Evolutionary conservation across 805 yeast genomes (phyloP), one percentile per base, ranked within the genome.

Genomic region (Candida insectalens): DNA sequence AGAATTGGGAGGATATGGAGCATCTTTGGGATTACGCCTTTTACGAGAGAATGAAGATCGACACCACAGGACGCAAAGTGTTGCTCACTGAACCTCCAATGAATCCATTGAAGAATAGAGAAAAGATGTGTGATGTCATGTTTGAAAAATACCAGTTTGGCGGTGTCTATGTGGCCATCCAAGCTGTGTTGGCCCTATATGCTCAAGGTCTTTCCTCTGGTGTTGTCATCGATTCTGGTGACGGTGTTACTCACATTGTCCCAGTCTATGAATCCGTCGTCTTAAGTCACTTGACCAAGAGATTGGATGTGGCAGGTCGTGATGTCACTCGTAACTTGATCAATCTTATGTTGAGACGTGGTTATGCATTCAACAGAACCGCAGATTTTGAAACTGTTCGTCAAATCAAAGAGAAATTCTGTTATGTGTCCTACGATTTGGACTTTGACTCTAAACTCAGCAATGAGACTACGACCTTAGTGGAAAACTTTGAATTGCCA

Each of bases 361-460:
- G 98, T 30, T 92, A 92, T 58, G 96, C 97, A 3, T 89, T 92
- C 63, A 92, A 92, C 66, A 77, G 98, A 67, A 88, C 95, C 28
- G 97, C 98, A 7, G 98, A 92, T 65, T 94, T 94, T 50, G 98
- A 92, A 63, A 92, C 97, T 3, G 96, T 92, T 30, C 84, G 98
- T 54, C 96, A 87, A 62, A 89, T 92, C 53, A 92, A 92, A 62
- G 98, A 92, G 63, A 88, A 92, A 60, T 64, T 85, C 50, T 87
- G 96, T 60, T 92, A 92, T 55, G 95, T 92, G 30, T 83, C 95
- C 13, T 89, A 92, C 55, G 97, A 92, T 58, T 69, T 92, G 51
- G 92, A 82, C 49, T 72, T 89, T 46, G 98, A 92, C 62, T 66
- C 83, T 19, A 83, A 77, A 53, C 62, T 92, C 41, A 81, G 96